phyloP scores from a whole-genome alignment of 2,329 filamentous ascomycete genomes.

The Geosmithia morbida region DNA sequence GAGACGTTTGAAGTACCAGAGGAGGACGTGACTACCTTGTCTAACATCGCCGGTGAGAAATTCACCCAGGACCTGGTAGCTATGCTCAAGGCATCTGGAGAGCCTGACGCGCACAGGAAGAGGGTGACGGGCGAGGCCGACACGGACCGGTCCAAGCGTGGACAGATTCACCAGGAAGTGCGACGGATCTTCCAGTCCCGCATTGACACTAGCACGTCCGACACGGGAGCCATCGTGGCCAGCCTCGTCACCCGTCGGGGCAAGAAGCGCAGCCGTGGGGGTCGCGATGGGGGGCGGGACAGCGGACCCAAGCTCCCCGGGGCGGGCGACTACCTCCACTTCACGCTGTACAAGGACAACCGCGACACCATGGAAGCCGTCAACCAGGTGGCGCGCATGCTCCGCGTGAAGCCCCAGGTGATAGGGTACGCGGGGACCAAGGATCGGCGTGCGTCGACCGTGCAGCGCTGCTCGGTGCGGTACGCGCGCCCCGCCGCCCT shows the following conservation, averaged over 20 bases:
- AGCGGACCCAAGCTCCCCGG: constrained; percentile 13
- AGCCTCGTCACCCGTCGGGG: constrained; percentile 38
- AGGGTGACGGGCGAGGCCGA: constrained; percentile 22
- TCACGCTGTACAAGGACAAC: constrained; percentile 92
- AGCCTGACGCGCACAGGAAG: constrained; percentile 11
- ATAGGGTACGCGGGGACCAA: constrained; percentile 77
- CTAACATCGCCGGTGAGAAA: constrained; percentile 20
- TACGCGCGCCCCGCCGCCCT: constrained; percentile 42
- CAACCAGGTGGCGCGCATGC: constrained; percentile 56
- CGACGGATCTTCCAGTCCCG: constrained; percentile 68
- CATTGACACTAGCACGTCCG: constrained; percentile 58
- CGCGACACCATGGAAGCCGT: constrained; percentile 91
- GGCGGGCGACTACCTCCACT: constrained; percentile 68
- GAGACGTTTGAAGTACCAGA: constrained; percentile 13
- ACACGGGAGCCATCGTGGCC: constrained; percentile 47
- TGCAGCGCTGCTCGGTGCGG: constrained; percentile 61
- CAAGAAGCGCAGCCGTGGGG: constrained; percentile 12
- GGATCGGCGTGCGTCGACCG: constrained; percentile 74
- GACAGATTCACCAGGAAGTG: constrained; percentile 43
- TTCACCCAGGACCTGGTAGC: constrained; percentile 25
- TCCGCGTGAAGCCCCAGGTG: constrained; percentile 60
- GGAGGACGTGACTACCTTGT: constrained; percentile 20
- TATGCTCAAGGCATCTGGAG: constrained; percentile 22
- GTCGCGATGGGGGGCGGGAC: constrained; percentile 8
- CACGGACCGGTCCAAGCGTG: constrained; percentile 29